Base-by-base conservation (phyloP, 805 yeast genomes). In the Nakazawaea laoshanensis region DNA sequence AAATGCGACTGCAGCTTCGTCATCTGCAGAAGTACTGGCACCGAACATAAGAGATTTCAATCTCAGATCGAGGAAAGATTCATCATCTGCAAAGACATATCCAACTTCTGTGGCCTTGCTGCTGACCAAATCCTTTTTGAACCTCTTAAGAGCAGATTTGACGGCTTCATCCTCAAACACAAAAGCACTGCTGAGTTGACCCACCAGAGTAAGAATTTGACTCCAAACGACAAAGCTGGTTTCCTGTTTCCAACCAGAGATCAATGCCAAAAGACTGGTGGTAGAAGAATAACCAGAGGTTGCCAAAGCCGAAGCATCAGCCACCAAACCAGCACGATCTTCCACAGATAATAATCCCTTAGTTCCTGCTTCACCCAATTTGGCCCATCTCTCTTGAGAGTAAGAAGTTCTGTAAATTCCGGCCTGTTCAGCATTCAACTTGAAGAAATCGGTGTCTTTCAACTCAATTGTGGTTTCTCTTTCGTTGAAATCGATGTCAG, bases 391-490 rank as follows among this genome's bases (percentile, higher is more conserved):
- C 30, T 69, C 77, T 27, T 75, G 66, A 11, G 79, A 57, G 54
- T 83, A 83, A 27, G 77, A 73, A 26, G 87, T 79, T 45, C 88
- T 68, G 56, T 75, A 83, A 35, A 83, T 71, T 51, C 92, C 89
- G 19, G 78, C 66, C 55, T 74, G 85, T 42, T 79, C 77, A 37
- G 74, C 77, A 52, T 84, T 84, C 42, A 81, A 59, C 59, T 82
- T 82, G 62, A 67, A 77, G 52, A 77, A 79, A 30, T 43, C 48
- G 19, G 45, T 33, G 43, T 63, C 69, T 40, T 65, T 63, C 29
- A 80, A 47, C 24, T 60, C 56, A 41, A 79, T 40, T 6, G 67
- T 49, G 30, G 48, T 55, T 18, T 61, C 48, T 46, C 68, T 50
- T 22, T 47, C 57, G 44, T 66, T 65, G 46, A 85, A 66, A 14